These are phyloP conservation scores for Zymoseptoria brevis DNA, from an alignment of 2,329 filamentous ascomycete genomes.

Conservation along the genomic window DNA sequence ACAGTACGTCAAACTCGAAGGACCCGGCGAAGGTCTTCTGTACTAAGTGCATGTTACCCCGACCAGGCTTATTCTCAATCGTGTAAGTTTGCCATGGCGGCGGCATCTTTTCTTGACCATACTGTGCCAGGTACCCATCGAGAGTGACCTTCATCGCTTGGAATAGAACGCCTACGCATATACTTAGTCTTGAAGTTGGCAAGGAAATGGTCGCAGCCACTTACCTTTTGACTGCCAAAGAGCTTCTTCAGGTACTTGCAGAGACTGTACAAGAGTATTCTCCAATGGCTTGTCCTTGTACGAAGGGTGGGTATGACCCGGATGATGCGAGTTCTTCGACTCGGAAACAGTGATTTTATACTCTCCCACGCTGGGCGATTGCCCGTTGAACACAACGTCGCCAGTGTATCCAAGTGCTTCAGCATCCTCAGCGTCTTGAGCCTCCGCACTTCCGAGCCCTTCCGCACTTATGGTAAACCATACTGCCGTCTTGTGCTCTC, in stretches of 20 bases:
- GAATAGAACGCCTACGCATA: slow-evolving; percentile 50
- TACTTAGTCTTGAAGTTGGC: slow-evolving; percentile 24
- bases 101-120: slow-evolving; percentile 59
- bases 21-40: slow-evolving; percentile 85
- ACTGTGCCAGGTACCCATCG: slow-evolving; percentile 51
- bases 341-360: slow-evolving; percentile 73
- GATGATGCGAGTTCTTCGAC: slow-evolving; percentile 57
- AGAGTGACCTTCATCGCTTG: slow-evolving; percentile 56
- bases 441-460: slow-evolving; percentile 59
- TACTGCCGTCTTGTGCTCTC: slow-evolving; percentile 63
- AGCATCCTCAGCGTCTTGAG: slow-evolving; percentile 48
- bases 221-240: slow-evolving; percentile 76
- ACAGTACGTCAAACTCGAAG: slow-evolving; percentile 89
- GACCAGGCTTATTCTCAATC: slow-evolving; percentile 58
- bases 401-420: slow-evolving; percentile 51
- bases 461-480: slow-evolving; percentile 79
- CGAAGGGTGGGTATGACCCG: slow-evolving; percentile 51
- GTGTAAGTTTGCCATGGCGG: slow-evolving; percentile 83
- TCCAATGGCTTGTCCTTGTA: slow-evolving; percentile 63
- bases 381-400: slow-evolving; percentile 62
- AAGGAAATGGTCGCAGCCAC: slow-evolving; percentile 32
- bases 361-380: slow-evolving; percentile 62
- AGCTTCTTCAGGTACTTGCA: slow-evolving; percentile 56
- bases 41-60: slow-evolving; percentile 76
- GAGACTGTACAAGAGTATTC: slow-evolving; percentile 65